Evolutionary conservation across 1,139 yeast species (phyloP).

Genomic region (Blastobotrys elegans): DNA sequence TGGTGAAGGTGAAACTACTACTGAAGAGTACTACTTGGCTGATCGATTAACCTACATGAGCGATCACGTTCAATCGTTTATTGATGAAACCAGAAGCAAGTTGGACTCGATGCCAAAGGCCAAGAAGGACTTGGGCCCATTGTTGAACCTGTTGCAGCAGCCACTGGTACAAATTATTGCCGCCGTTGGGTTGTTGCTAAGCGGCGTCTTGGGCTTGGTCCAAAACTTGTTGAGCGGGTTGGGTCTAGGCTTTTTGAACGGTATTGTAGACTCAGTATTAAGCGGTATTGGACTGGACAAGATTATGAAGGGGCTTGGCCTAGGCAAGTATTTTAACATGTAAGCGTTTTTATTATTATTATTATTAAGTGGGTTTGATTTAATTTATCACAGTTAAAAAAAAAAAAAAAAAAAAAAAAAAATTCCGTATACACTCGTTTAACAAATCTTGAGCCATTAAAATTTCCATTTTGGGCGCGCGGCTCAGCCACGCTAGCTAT

Average conservation of each 20-base stretch:
- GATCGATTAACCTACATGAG: constrained; percentile 6
- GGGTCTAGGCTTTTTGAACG: constrained; percentile 9
- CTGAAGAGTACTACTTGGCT: constrained; percentile 12
- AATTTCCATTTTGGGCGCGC: too few species aligned
- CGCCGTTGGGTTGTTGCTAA: constrained; percentile 10
- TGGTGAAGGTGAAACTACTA: constrained; percentile 6
- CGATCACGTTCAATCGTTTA: constrained; percentile 10
- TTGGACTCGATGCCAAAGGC: constrained; percentile 11
- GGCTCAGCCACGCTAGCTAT: too few species aligned
- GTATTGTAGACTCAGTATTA: constrained; percentile 9
- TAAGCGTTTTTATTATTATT: neutral
- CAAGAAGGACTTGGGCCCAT: constrained; percentile 11
- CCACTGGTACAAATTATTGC: constrained; percentile 11
- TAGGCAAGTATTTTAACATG: neutral
- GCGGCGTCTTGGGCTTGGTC: constrained; percentile 11
- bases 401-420: too few species aligned
- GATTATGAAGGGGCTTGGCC: constrained; percentile 10
- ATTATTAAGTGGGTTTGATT: too few species aligned
- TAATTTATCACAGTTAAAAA: too few species aligned
- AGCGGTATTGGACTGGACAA: constrained; percentile 10
- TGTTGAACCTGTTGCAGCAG: constrained; percentile 9
- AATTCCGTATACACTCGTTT: too few species aligned
- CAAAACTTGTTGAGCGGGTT: constrained; percentile 9
- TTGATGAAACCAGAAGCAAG: constrained; percentile 9
- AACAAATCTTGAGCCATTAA: too few species aligned